Evolutionary conservation across 2,329 filamentous ascomycete genomes (phyloP), one percentile per base, ranked within the genome.

Genomic region (Cladorrhinum sp.): DNA sequence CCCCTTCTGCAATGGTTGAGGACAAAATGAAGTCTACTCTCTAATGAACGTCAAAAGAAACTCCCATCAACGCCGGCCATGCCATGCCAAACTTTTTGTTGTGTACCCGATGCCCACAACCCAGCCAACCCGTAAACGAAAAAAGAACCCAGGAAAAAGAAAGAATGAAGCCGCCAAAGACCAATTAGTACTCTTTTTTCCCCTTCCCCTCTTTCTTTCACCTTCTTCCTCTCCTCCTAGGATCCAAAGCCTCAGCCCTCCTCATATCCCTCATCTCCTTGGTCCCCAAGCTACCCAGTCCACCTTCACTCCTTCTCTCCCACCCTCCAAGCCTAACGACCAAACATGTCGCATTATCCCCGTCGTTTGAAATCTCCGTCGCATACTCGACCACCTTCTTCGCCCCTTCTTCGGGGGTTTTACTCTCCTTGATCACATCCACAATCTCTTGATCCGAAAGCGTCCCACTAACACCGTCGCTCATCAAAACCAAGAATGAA

Each of bases 361-460:
- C 87, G 70, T 79, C 80, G 16, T 68, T 79, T 24, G 85, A 87
- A 3, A 96, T 90, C 76, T 98, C 95, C 0, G 91, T 95, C 0
- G 94, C 92, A 74, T 95, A 97, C 59, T 86, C 85, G 26, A 96
- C 91, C 7, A 99, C 85, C 63, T 88, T 86, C 61, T 82, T 82
- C 1, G 92, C 87, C 2, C 87, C 95, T 72, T 96, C 86, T 67
- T 96, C 94, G 0, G 95, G 95, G 0, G 94, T 98, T 71, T 83
- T 87, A 4, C 92, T 91, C 75, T 99, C 95, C 75, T 98, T 98
- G 69, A 98, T 82, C 30, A 98, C 87, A 72, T 99, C 95, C 28
- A 97, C 93, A 64, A 98, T 92, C 76, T 99, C 95, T 76, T 98
- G 94, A 71, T 99, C 95, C 59, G 83, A 86, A 21, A 98, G 79